Evolutionary conservation across 257 asterid species (phyloP).

Genomic region (Nicotiana attenuata): DNA sequence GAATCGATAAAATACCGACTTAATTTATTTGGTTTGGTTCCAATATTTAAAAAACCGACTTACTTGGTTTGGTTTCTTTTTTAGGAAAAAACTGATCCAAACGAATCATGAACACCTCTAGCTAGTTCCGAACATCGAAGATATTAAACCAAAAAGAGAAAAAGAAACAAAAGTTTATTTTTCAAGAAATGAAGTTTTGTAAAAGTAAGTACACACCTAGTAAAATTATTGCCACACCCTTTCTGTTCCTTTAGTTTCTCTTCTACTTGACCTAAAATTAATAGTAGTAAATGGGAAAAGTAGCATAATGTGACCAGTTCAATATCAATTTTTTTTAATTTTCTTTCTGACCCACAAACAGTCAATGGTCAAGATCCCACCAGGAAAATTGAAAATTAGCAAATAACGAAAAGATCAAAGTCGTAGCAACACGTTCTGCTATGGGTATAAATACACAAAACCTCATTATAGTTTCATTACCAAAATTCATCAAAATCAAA

Average conservation of each 20-base stretch:
- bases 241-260: background rate
- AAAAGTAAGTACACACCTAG: too few species aligned
- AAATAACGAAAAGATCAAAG: background rate
- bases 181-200: too few species aligned
- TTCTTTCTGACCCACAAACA: background rate
- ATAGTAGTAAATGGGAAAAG: background rate
- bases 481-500: background rate
- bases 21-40: too few species aligned
- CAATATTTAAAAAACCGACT: too few species aligned
- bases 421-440: background rate
- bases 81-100: too few species aligned
- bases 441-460: conserved; percentile 15
- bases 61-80: too few species aligned
- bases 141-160: too few species aligned
- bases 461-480: conserved; percentile 6
- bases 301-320: background rate
- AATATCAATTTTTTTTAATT: background rate
- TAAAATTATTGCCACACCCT: too few species aligned
- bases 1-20: too few species aligned
- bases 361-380: conserved; percentile 1
- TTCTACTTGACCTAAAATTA: background rate
- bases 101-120: too few species aligned
- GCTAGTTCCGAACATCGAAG: too few species aligned
- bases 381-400: background rate
- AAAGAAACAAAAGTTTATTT: too few species aligned